These are phyloP conservation scores for Dothideomycetes sp. DNA, from an alignment of 2,329 filamentous ascomycete species.

Conservation along the genomic window DNA sequence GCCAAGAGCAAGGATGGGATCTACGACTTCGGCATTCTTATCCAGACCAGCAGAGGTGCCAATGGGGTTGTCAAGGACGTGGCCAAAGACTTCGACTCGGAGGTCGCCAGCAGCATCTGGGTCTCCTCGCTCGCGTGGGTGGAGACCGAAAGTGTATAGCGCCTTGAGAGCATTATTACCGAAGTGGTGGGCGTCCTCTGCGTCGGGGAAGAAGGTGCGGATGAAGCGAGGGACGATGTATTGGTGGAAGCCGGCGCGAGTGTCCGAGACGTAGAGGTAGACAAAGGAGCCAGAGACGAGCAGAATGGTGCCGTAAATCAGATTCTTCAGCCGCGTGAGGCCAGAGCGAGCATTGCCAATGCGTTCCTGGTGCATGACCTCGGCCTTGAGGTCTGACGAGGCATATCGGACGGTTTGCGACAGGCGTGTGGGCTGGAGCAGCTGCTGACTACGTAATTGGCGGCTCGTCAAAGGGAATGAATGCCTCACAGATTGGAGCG, in stretches of 20 bases:
- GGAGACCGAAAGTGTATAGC: slow-evolving; percentile 62
- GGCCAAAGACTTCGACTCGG: slow-evolving; percentile 61
- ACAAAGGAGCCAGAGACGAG: slow-evolving; percentile 34
- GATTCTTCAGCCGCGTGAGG: slow-evolving; percentile 35
- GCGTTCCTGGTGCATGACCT: slow-evolving; percentile 3
- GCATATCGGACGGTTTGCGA: slow-evolving; percentile 1
- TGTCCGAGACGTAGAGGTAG: slow-evolving; percentile 43
- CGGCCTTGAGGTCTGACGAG: slow-evolving; percentile 6
- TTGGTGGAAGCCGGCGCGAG: slow-evolving; percentile 41
- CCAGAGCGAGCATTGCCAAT: slow-evolving; percentile 23
- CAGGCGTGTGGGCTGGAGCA: not conserved
- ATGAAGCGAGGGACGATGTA: slow-evolving; percentile 49
- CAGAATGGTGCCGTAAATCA: slow-evolving; percentile 44
- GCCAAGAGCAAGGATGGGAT: slow-evolving; percentile 73
- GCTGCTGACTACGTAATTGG: not conserved
- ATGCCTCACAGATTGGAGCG: not conserved
- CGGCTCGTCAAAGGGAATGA: not conserved
- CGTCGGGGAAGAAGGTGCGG: slow-evolving; percentile 58
- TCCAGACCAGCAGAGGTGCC: slow-evolving; percentile 93
- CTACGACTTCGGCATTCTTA: slow-evolving; percentile 84
- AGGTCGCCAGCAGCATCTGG: slow-evolving; percentile 43
- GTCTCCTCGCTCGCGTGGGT: slow-evolving; percentile 71
- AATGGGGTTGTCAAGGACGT: slow-evolving; percentile 70
- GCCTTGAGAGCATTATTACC: slow-evolving; percentile 61
- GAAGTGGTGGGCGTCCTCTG: slow-evolving; percentile 83